Evolutionary conservation across 495 filamentous ascomycete species (phyloP).

Genomic region (Emericellopsis terricola): DNA sequence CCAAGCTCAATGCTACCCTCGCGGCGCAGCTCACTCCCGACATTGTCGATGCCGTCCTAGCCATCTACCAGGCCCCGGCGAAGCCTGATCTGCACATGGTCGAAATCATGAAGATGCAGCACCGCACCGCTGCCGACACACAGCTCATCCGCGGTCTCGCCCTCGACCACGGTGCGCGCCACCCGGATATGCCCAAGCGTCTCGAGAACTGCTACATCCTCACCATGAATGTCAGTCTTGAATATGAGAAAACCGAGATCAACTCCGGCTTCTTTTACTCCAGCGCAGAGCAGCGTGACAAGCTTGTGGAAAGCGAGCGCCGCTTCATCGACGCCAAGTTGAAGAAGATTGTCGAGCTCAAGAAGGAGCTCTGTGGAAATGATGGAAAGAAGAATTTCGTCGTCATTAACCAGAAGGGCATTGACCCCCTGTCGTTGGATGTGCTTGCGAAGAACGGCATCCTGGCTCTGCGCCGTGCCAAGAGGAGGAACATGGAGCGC

Average conservation of each 20-base stretch:
- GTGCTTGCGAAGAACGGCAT: slow-evolving; percentile 97
- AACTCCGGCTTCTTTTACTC: slow-evolving; percentile 99
- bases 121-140: slow-evolving; percentile 88
- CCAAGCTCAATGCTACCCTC: slow-evolving; percentile 75
- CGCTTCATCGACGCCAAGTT: slow-evolving; percentile 93
- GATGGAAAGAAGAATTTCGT: slow-evolving; percentile 94
- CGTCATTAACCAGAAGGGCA: slow-evolving; percentile 98
- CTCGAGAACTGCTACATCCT: slow-evolving; percentile 92
- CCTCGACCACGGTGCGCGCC: slow-evolving; percentile 86
- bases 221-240: slow-evolving; percentile 86
- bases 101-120: slow-evolving; percentile 99
- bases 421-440: slow-evolving; percentile 88
- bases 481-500: slow-evolving; percentile 97
- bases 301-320: slow-evolving; percentile 92
- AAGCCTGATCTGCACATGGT: slow-evolving; percentile 98
- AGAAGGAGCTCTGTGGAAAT: slow-evolving; percentile 91
- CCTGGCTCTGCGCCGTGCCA: slow-evolving; percentile 79
- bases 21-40: slow-evolving; percentile 81
- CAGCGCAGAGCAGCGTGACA: slow-evolving; percentile 87
- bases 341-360: slow-evolving; percentile 93
- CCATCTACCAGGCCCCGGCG: slow-evolving; percentile 74
- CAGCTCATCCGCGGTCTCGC: slow-evolving; percentile 87
- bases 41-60: slow-evolving; percentile 88
- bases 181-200: slow-evolving; percentile 95
- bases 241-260: slow-evolving; percentile 98